A percentile compares a stretch with the other conserved stretches of the same genome.
These are phyloP conservation scores for Rhizomucor miehei DNA, from an alignment of 371 early-diverging fungal genomes.

Conservation along the genomic window DNA sequence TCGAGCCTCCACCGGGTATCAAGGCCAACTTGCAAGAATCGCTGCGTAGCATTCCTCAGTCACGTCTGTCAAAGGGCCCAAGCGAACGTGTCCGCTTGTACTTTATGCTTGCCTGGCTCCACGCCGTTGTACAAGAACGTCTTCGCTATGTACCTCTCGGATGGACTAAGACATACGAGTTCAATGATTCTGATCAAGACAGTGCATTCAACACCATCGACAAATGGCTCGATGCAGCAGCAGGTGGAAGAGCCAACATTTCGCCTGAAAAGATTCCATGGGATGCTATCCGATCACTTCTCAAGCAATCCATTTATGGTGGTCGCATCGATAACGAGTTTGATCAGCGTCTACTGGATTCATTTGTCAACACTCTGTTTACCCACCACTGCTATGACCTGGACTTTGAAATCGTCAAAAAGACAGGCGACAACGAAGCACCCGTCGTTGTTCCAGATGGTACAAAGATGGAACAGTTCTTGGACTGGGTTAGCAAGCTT, in stretches of 20 bases:
- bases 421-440: constrained; percentile 34
- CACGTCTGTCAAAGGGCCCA: constrained; percentile 69
- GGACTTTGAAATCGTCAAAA: constrained; percentile 77
- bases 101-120: constrained; percentile 96
- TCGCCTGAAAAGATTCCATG: constrained; percentile 95
- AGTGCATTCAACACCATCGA: constrained; percentile 89
- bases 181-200: constrained; percentile 96
- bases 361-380: constrained; percentile 88
- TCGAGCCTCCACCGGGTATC: constrained; percentile 96
- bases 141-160: constrained; percentile 95
- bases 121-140: constrained; percentile 93
- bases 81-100: constrained; percentile 87
- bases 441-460: constrained; percentile 83
- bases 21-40: constrained; percentile 91
- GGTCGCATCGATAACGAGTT: constrained; percentile 93
- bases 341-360: constrained; percentile 86
- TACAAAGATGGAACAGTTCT: constrained; percentile 81
- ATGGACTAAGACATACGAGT: constrained; percentile 97
- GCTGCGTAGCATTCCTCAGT: constrained; percentile 64
- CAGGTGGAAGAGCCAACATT: constrained; percentile 84
- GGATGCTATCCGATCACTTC: constrained; percentile 85
- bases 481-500: constrained; percentile 84
- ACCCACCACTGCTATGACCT: constrained; percentile 78
- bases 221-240: constrained; percentile 83
- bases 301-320: constrained; percentile 93